phyloP scores from a whole-genome alignment of 2,329 filamentous ascomycete species.

The Aspergillus transmontanensis region DNA sequence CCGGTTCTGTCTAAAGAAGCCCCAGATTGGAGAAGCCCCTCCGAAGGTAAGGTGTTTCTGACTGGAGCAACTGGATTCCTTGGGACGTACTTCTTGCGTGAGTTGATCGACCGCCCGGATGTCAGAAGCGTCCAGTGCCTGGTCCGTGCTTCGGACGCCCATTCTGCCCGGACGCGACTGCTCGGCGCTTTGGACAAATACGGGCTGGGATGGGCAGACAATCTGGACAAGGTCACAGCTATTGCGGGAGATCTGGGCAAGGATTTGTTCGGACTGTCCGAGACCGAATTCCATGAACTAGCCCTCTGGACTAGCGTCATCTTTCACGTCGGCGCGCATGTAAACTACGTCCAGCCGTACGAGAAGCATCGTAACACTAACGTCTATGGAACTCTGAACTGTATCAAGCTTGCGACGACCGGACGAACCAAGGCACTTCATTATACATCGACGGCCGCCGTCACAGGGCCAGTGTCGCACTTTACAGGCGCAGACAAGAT shows the following conservation, averaged over 20 bases:
- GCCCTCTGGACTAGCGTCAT: not conserved
- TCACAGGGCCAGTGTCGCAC: not conserved
- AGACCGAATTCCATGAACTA: not conserved
- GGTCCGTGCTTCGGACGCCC: not conserved
- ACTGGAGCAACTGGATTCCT: constrained; percentile 2
- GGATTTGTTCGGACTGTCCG: not conserved
- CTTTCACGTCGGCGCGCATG: not conserved
- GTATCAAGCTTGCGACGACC: not conserved
- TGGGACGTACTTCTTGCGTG: not conserved
- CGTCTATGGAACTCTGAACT: not conserved
- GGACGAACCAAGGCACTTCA: not conserved
- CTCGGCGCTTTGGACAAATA: not conserved
- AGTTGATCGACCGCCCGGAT: not conserved
- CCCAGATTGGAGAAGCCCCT: not conserved
- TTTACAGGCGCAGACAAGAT: not conserved
- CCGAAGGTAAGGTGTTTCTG: not conserved
- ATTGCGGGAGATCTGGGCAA: not conserved
- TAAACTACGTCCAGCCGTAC: constrained; percentile 6
- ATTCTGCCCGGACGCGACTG: not conserved
- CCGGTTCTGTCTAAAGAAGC: not conserved
- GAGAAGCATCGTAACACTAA: constrained; percentile 1
- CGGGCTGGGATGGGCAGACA: not conserved
- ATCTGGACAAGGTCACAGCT: not conserved
- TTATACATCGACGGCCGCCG: not conserved
- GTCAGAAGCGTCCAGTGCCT: not conserved